Percentiles rank a stretch among this genome's conserved stretches.
Evolutionary conservation across 805 yeast genomes (phyloP).

Genomic region (Hanseniaspora lachancei): DNA sequence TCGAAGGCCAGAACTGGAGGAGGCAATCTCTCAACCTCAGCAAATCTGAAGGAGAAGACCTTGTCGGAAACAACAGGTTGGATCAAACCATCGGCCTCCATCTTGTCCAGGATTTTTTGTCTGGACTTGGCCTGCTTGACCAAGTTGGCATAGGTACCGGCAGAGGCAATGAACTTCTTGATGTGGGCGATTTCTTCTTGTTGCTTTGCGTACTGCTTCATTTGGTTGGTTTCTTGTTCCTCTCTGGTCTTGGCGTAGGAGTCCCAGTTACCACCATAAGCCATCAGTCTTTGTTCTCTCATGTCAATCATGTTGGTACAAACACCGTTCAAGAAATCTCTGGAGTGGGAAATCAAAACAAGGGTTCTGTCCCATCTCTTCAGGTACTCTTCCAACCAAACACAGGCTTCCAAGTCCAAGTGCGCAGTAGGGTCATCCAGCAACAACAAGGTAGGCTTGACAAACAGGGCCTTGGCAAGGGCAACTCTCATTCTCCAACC

Average conservation of each 20-base stretch:
- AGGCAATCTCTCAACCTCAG: conserved; percentile 91
- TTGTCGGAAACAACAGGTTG: conserved; percentile 86
- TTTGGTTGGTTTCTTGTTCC: conserved; percentile 92
- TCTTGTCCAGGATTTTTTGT: conserved; percentile 97
- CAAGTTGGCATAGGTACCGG: conserved; percentile 98
- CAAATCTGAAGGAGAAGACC: conserved; percentile 87
- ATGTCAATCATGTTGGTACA: conserved; percentile 96
- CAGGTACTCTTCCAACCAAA: conserved; percentile 97
- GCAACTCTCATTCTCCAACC: conserved; percentile 99
- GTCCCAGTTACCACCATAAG: conserved; percentile 98
- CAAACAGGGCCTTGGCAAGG: conserved; percentile 91
- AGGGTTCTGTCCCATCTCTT: conserved; percentile 87
- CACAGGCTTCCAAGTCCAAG: conserved; percentile 98
- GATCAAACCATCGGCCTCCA: conserved; percentile 98
- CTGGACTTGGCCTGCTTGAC: conserved; percentile 98
- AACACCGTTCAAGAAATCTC: conserved; percentile 98
- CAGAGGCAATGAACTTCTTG: conserved; percentile 96
- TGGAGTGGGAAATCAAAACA: conserved; percentile 92
- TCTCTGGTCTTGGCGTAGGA: conserved; percentile 86
- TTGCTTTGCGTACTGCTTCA: conserved; percentile 92
- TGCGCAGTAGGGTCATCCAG: conserved; percentile 99
- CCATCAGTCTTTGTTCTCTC: conserved; percentile 63
- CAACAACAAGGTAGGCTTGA: conserved; percentile 85
- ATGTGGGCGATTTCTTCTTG: conserved; percentile 98
- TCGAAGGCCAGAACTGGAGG: conserved; percentile 98